Base-by-base conservation (phyloP, 176 grass and related monocot genomes). In the Avena atlantica region DNA sequence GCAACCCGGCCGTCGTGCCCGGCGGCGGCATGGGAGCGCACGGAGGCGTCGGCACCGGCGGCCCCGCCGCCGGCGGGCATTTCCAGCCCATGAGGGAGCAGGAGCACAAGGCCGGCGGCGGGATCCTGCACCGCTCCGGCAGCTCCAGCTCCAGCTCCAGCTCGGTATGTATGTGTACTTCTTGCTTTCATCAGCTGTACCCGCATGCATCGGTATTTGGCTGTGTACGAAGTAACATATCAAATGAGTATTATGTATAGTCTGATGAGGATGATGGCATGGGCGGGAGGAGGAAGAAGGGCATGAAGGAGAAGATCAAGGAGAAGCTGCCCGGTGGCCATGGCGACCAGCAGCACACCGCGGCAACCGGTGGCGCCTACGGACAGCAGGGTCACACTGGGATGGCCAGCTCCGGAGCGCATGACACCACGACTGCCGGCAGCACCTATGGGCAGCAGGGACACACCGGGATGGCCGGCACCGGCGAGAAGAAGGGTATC, bases 121-220 rank as follows among this genome's bases (percentile, higher is more conserved):
- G 72, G 45, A 75, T 52, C 72, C 72, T 75, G 23, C 72, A 75
- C 47, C 73, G 73, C 73, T 76, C 72, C 47, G 72, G 72, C 47
- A 75, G 45, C 47, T 75, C 73, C 48, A 76, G 73, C 73, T 76
- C 73, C 23, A n/a, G n/a, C n/a, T n/a, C n/a, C n/a, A 76, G 73
- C 73, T 76, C 73, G 23, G 73, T 76, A 16, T 1, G 37, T 6
- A n/a, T n/a, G n/a, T n/a, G n/a, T n/a, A n/a, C n/a, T 50, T 50
- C 0, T n/a, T 70, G 31, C 15, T 69, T 1, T 36, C 3, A 37
- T 17, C 3, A 4, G 29, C 37, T 1, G 16, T 19, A 17, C 16
- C 2, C 5, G 34, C 8, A 70, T 42, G 4, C 9, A 42, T 70
- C 3, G 0, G 3, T 70, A 0, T 34, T 70, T 17, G n/a, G n/a